A percentile compares a stretch with the other conserved stretches of the same genome.
These are phyloP conservation scores for Cytospora piceae DNA, from an alignment of 2,329 filamentous ascomycete species.

Conservation along the genomic window DNA sequence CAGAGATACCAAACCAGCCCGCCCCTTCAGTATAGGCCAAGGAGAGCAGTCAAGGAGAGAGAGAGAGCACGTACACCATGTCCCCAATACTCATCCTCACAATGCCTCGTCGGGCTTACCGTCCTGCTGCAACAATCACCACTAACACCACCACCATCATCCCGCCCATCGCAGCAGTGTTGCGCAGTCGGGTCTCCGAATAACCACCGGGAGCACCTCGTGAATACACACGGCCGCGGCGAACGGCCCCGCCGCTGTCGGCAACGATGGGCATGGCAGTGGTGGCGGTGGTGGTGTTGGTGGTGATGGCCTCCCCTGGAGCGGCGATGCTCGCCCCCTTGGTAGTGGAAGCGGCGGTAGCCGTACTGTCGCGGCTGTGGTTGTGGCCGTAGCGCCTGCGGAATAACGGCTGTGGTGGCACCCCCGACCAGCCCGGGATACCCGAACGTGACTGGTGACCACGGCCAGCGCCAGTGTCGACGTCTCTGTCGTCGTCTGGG, in stretches of 20 bases:
- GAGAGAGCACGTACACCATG: constrained; percentile 3
- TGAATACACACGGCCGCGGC: constrained; percentile 16
- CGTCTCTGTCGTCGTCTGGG: background rate
- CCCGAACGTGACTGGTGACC: background rate
- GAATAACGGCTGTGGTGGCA: background rate
- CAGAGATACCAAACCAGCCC: background rate
- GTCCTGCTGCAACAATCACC: background rate
- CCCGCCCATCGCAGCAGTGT: background rate
- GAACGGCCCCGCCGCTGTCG: background rate
- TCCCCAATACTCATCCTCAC: constrained; percentile 27
- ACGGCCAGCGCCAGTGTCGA: constrained; percentile 10
- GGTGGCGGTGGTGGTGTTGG: background rate
- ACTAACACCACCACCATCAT: background rate
- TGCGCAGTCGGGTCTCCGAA: constrained; percentile 16
- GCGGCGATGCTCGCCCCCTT: constrained; percentile 14
- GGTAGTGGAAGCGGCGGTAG: constrained; percentile 24
- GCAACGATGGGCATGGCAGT: background rate
- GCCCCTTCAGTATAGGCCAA: background rate
- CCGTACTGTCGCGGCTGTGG: constrained; percentile 17
- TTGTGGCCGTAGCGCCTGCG: constrained; percentile 1
- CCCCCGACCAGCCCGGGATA: constrained; percentile 1
- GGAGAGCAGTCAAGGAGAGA: background rate
- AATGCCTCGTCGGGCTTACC: constrained; percentile 22
- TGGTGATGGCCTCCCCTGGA: background rate
- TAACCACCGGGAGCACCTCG: constrained; percentile 21